These are phyloP conservation scores for Corymbia maculata DNA, from an alignment of 345 rosid species.

Conservation along the genomic window DNA sequence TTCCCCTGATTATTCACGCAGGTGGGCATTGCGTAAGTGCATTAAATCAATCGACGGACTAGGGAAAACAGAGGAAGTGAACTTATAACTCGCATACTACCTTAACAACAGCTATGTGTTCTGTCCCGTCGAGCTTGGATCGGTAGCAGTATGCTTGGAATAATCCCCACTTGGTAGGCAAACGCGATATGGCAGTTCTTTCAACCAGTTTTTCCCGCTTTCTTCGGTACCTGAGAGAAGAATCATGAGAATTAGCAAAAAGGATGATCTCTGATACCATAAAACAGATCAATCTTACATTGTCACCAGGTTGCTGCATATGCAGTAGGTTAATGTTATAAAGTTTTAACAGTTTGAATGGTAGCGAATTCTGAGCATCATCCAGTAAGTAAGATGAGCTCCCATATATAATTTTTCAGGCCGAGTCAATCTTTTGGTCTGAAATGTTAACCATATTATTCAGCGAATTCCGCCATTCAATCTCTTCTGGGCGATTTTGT, in stretches of 20 bases:
- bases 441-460: background rate
- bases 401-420: background rate
- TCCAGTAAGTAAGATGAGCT: background rate
- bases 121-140: slow-evolving; percentile 70
- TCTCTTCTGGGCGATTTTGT: background rate
- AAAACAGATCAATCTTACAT: background rate
- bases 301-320: background rate
- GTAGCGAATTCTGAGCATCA: background rate
- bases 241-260: background rate
- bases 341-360: background rate
- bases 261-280: background rate
- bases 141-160: slow-evolving; percentile 64
- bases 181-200: slow-evolving; percentile 45
- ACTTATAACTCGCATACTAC: slow-evolving; percentile 6
- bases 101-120: slow-evolving; percentile 74
- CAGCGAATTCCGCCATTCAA: background rate
- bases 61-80: background rate
- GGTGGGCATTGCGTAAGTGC: background rate
- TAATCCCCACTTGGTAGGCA: slow-evolving; percentile 83
- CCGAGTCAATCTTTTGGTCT: background rate
- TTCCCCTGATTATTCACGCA: slow-evolving; percentile 31
- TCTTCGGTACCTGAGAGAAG: slow-evolving; percentile 45
- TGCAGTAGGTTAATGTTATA: background rate
- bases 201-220: slow-evolving; percentile 77
- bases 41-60: background rate